Percentiles rank a stretch among this genome's conserved stretches.
Conservation (phyloP, 108 stramenopile genomes). For the Discostella stelligeroides region DNA sequence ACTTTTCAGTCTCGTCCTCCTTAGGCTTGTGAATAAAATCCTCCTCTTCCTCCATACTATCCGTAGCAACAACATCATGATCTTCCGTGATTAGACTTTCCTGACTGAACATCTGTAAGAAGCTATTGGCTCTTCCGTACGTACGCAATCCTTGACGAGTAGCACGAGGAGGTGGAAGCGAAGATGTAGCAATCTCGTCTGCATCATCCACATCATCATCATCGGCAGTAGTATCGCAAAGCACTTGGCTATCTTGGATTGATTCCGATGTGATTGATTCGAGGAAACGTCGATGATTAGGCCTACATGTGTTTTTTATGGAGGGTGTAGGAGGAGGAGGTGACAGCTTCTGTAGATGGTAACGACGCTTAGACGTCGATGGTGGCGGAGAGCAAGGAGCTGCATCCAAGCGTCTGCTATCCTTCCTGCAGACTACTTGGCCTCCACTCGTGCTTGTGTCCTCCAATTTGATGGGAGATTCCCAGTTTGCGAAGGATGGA, state of each 20-base stretch:
- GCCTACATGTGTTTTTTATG: conserved; percentile 7
- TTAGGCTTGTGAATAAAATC: conserved; percentile 27
- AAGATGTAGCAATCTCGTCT: background rate
- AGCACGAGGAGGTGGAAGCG: conserved; percentile 8
- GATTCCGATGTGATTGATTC: background rate
- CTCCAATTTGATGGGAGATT: conserved; percentile 6
- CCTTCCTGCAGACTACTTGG: background rate
- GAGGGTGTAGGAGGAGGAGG: conserved; percentile 12
- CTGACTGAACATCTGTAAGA: conserved; percentile 42
- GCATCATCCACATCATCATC: background rate
- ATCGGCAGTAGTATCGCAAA: too few relatives aligned
- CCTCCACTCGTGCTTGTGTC: background rate
- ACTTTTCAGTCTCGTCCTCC: conserved; percentile 1
- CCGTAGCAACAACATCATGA: background rate
- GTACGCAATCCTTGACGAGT: conserved; percentile 15
- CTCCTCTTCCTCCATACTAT: conserved; percentile 1
- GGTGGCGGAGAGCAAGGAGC: background rate
- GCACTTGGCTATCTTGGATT: too few relatives aligned
- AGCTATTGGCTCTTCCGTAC: conserved; percentile 39
- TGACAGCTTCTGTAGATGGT: background rate
- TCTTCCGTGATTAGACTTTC: background rate
- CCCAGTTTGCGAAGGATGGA: conserved; percentile 26
- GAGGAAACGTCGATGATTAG: conserved; percentile 5
- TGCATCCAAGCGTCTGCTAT: background rate
- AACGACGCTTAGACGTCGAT: background rate